phyloP scores from a whole-genome alignment of 1,139 yeast genomes.

The Kodamaea arcana region DNA sequence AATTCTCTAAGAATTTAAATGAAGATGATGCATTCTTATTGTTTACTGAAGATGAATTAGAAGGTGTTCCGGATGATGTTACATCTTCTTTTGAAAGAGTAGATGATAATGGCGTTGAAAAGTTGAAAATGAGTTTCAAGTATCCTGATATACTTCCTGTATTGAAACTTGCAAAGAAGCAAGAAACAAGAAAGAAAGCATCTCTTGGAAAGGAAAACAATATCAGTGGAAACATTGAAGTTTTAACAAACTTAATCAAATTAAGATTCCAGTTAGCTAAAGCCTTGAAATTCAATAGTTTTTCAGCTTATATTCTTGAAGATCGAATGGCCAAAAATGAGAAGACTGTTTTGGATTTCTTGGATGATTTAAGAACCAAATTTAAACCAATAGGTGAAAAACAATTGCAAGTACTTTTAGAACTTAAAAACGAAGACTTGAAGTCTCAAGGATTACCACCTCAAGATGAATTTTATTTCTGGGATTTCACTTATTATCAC shows the following conservation, averaged over 20 bases:
- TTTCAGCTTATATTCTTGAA: slow-evolving; percentile 66
- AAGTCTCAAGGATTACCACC: slow-evolving; percentile 37
- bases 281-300: slow-evolving; percentile 61
- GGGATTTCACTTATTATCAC: slow-evolving; percentile 72
- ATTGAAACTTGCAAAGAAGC: slow-evolving; percentile 61
- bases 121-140: slow-evolving; percentile 69
- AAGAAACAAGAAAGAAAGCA: slow-evolving; percentile 63
- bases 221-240: slow-evolving; percentile 55
- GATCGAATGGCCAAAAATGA: slow-evolving; percentile 76
- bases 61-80: slow-evolving; percentile 68
- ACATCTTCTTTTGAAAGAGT: slow-evolving; percentile 52
- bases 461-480: slow-evolving; percentile 51
- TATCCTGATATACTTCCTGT: slow-evolving; percentile 78
- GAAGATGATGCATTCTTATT: slow-evolving; percentile 62
- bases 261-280: slow-evolving; percentile 61
- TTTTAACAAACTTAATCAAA: slow-evolving; percentile 56
- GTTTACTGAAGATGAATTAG: slow-evolving; percentile 61
- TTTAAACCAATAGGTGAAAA: slow-evolving; percentile 54
- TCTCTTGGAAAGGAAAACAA: slow-evolving; percentile 65
- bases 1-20: slow-evolving; percentile 62
- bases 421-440: slow-evolving; percentile 53
- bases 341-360: slow-evolving; percentile 54
- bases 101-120: slow-evolving; percentile 36
- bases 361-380: slow-evolving; percentile 56
- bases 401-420: slow-evolving; percentile 48